Evolutionary conservation across 1,139 yeast genomes (phyloP).

Genomic region (Pneumocystis wakefieldiae): DNA sequence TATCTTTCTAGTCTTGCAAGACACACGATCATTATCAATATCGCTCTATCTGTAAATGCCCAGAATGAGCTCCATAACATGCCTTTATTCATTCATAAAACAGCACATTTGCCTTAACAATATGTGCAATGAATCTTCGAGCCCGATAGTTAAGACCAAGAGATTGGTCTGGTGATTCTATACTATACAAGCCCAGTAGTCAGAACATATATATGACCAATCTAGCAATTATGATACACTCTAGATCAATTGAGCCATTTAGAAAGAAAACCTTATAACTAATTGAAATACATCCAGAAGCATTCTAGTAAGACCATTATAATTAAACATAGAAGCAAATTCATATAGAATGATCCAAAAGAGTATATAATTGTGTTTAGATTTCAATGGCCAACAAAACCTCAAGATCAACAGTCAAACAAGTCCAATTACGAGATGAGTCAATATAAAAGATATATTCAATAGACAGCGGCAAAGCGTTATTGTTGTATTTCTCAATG

Average conservation of each 20-base stretch:
- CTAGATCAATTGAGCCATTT: not conserved
- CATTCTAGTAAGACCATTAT: not conserved
- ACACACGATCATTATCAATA: not conserved
- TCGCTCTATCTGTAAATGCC: not conserved
- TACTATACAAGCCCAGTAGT: not conserved
- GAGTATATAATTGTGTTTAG: constrained; percentile 55
- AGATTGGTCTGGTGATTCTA: not conserved
- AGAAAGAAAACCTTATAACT: not conserved
- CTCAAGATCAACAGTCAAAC: constrained; percentile 58
- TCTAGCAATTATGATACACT: not conserved
- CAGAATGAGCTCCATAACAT: not conserved
- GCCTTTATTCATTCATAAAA: not conserved
- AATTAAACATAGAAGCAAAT: constrained; percentile 1
- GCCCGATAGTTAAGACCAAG: not conserved
- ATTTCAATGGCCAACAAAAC: constrained; percentile 39
- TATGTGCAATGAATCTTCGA: not conserved
- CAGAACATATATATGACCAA: not conserved
- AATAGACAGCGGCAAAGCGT: constrained; percentile 62
- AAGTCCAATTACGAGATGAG: constrained; percentile 77
- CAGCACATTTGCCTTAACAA: not conserved
- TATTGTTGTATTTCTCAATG: constrained; percentile 41
- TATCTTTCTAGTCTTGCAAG: not conserved
- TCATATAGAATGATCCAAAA: constrained; percentile 49
- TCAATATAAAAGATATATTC: constrained; percentile 63
- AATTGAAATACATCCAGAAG: not conserved